Evolutionary conservation across 2,329 filamentous ascomycete genomes (phyloP).

Genomic region (Fusarium globosum): DNA sequence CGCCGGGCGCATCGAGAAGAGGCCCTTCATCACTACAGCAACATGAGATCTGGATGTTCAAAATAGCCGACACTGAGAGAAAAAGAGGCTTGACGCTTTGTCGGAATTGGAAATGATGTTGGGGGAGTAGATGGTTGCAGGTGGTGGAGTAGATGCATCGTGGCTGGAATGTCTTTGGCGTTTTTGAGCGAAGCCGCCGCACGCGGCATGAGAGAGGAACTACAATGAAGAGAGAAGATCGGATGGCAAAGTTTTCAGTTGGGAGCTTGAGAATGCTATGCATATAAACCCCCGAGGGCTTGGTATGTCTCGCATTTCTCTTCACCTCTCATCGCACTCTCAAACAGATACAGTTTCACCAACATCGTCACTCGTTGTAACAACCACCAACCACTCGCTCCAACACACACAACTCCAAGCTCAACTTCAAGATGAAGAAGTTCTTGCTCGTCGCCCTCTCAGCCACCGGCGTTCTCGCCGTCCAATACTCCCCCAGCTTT

Average conservation of each 20-base stretch:
- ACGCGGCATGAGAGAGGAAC: conserved; percentile 1
- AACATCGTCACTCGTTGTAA: background rate
- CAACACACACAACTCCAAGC: background rate
- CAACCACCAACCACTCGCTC: background rate
- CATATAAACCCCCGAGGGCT: conserved; percentile 19
- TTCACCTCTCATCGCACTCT: background rate
- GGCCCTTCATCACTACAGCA: background rate
- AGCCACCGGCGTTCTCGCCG: conserved; percentile 32
- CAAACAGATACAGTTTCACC: conserved; percentile 2
- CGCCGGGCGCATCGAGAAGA: background rate
- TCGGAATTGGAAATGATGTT: conserved; percentile 1
- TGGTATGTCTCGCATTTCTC: conserved; percentile 9
- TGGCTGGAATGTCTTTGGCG: conserved; percentile 35
- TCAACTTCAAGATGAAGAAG: conserved; percentile 41
- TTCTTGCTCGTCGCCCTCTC: conserved; percentile 40
- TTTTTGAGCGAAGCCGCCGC: conserved; percentile 19
- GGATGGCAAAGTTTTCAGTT: background rate
- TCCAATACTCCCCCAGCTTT: conserved; percentile 19
- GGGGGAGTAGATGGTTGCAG: conserved; percentile 27
- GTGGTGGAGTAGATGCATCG: conserved; percentile 20
- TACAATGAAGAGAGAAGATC: background rate
- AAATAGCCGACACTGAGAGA: background rate
- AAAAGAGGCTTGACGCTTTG: background rate
- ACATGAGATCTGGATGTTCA: background rate
- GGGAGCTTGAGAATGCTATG: background rate